Evolutionary conservation across 495 filamentous ascomycete species (phyloP), one percentile per base, ranked within the genome.

Genomic region (Penicillium flavigenum): DNA sequence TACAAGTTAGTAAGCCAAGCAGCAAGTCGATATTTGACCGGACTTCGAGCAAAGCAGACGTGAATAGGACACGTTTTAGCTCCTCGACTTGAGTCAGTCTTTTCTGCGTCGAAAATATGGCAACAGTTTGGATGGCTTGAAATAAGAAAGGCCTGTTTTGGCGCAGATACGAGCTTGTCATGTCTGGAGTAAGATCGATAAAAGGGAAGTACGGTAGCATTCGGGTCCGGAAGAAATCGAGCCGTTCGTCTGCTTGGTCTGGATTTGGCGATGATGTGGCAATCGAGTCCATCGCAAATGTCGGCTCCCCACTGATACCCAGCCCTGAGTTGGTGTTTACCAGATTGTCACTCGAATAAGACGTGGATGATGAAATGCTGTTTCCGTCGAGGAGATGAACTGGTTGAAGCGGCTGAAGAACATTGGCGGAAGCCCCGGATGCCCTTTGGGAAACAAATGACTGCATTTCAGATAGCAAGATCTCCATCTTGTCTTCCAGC

Each of bases 201-300:
- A 82, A 81, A 12, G 78, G 73, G 31, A 81, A 72, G 38, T 52
- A 66, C 11, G 65, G 67, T 12, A 78, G 63, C 71, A 78, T 76
- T 11, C 69, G 57, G 2, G 65, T 53, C 36, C 72, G 72, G 60
- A 79, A 83, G 22, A 65, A 63, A 14, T 65, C 29, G 0, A 81
- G 64, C 39, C 60, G 65, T 17, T 69, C 56, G 27, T 79, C 76
- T 24, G 71, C 66, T 51, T 78, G 71, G 16, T 51, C 10, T 31
- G 16, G 14, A 31, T 31, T 31, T 6, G 26, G 6, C 1, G 45
- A 17, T 17, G 8, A 16, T 6, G 26, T 29, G 45, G 22, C 8
- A n/a, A 32, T 20, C 8, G 45, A 47, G 2, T 31, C 8, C 16
- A 26, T 29, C 45, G 26, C 9, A 11, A 9, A 47, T 17, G 16